Evolutionary conservation across 164 flowering plant species (phyloP), one percentile per base, ranked within the genome.

Genomic region (Aristolochia contorta): DNA sequence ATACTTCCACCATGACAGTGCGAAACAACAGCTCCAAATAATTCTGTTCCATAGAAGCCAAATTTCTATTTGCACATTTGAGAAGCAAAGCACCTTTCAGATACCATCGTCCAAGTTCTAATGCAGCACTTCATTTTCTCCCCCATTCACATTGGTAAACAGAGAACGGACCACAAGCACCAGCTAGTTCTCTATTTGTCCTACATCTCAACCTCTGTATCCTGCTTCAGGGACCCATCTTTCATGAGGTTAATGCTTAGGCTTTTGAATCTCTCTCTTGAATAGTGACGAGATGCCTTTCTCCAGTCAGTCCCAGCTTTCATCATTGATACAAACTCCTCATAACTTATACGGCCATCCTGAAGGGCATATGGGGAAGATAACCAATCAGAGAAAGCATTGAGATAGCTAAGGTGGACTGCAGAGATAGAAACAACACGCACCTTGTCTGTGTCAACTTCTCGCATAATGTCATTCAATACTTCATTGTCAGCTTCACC

Each of bases 271-370:
- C 96, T 83, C 75, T 93, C 97, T 66, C 99, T 82, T 33, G 97
- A 93, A 62, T 87, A 93, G 59, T 93, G 97, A 18, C 97, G 77
- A 54, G 99, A 93, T 30, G 97, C 96, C 77, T 90, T 93, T 75
- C 99, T 86, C 99, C 99, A 93, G 56, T 93, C 99, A 1, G 99
- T 93, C 71, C 99, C 97, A 22, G 97, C 72, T 71, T 93, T 93
- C 99, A 93, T 93, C 99, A 93, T 93, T 2, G 92, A 79, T 18
- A 86, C 89, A 76, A 93, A 93, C 60, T 93, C 99, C 19, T 90
- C 96, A 14, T 86, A 90, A 74, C 92, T 90, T 16, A 93, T 86
- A 7, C 78, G 77, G 0, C 97, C 97, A 71, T 93, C 99, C 97
- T 89, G 77, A 59, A 52, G 72, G 33, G 2, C 24, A 4, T 19